Conservation (phyloP, 805 yeast species). For the Candida corydali region DNA sequence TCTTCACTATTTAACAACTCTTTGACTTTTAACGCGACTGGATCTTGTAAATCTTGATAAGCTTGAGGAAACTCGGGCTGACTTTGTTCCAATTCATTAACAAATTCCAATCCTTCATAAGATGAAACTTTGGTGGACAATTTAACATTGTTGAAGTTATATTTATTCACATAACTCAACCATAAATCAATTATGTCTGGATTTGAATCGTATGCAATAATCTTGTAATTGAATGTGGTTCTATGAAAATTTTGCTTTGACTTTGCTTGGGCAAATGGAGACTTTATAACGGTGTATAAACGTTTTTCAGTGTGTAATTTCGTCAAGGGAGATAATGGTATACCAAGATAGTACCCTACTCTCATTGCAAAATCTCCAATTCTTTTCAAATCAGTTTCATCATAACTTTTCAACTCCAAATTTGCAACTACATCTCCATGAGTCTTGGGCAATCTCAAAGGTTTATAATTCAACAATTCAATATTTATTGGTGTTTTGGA, state of each 20-base stretch:
- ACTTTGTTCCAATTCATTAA: slow-evolving; percentile 25
- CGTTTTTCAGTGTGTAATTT: slow-evolving; percentile 64
- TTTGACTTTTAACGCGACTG: slow-evolving; percentile 62
- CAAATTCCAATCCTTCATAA: slow-evolving; percentile 28
- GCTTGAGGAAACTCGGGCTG: slow-evolving; percentile 30
- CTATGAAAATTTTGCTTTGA: slow-evolving; percentile 93
- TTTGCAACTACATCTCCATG: slow-evolving; percentile 80
- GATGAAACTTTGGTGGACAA: slow-evolving; percentile 61
- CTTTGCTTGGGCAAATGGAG: slow-evolving; percentile 93
- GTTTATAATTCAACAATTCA: slow-evolving; percentile 76
- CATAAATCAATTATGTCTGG: slow-evolving; percentile 81
- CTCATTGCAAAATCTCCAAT: slow-evolving; percentile 83
- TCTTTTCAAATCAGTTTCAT: slow-evolving; percentile 65
- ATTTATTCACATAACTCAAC: slow-evolving; percentile 72
- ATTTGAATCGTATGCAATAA: slow-evolving; percentile 79
- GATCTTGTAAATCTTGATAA: slow-evolving; percentile 33
- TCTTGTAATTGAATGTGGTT: slow-evolving; percentile 69
- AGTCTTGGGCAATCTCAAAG: slow-evolving; percentile 61
- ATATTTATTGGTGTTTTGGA: slow-evolving; percentile 68
- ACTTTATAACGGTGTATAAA: slow-evolving; percentile 88
- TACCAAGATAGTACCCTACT: slow-evolving; percentile 84
- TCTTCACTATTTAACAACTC: slow-evolving; percentile 68
- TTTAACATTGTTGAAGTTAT: slow-evolving; percentile 78
- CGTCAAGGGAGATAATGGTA: slow-evolving; percentile 81
- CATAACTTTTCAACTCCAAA: slow-evolving; percentile 67